phyloP scores from a whole-genome alignment of 2,329 filamentous ascomycete genomes.

The Verticillium nubilum region DNA sequence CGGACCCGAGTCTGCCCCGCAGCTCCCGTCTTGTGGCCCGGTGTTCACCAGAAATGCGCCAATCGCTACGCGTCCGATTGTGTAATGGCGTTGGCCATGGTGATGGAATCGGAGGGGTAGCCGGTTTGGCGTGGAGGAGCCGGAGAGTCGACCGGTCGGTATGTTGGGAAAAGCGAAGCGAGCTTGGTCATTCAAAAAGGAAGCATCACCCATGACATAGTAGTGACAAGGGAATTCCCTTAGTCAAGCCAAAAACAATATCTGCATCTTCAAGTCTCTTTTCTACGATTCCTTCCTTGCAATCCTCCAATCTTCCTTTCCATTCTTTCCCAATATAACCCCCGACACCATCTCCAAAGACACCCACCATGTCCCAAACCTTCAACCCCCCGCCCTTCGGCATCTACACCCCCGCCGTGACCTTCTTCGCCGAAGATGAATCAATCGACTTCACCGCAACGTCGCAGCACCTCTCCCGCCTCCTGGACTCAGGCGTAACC shows the following conservation, averaged over 20 bases:
- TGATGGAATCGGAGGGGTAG: neutral
- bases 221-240: neutral
- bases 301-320: neutral
- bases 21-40: neutral
- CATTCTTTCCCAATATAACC: neutral
- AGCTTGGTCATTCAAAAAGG: neutral
- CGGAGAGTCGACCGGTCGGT: neutral
- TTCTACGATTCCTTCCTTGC: too few species aligned
- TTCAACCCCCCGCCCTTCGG: conserved; percentile 24
- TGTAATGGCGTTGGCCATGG: neutral
- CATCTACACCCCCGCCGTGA: conserved; percentile 58
- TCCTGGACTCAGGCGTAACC: conserved; percentile 58
- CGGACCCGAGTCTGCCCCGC: neutral
- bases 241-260: neutral
- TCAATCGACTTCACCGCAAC: conserved; percentile 49
- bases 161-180: too few species aligned
- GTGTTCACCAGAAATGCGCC: neutral
- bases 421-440: conserved; percentile 53
- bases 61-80: neutral
- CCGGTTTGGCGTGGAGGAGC: neutral
- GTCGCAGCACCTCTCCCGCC: conserved; percentile 46
- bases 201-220: neutral
- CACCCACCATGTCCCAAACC: neutral
- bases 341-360: too few species aligned
- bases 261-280: neutral